phyloP scores from a whole-genome alignment of 2,329 filamentous ascomycete species.

The Beauveria medogensis region DNA sequence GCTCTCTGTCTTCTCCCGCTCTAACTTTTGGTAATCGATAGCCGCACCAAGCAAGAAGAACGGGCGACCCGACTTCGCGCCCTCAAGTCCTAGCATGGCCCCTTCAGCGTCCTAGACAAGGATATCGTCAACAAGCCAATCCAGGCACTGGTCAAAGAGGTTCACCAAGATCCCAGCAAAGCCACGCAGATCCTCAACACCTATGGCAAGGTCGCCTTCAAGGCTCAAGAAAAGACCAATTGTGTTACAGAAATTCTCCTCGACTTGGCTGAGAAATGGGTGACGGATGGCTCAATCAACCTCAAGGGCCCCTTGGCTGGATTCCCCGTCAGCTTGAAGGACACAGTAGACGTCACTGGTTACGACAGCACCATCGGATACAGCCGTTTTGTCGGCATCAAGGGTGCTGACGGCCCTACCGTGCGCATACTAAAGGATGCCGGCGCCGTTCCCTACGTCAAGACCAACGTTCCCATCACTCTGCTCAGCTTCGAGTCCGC shows the following conservation, averaged over 20 bases:
- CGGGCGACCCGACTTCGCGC: slow-evolving; percentile 60
- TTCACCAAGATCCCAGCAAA: slow-evolving; percentile 58
- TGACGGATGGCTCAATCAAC: slow-evolving; percentile 50
- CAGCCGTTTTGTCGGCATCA: slow-evolving; percentile 58
- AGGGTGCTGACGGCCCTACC: slow-evolving; percentile 59
- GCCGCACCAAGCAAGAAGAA: slow-evolving; percentile 71
- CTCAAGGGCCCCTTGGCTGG: slow-evolving; percentile 76
- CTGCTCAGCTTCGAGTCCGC: slow-evolving; percentile 79
- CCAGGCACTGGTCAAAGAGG: slow-evolving; percentile 66
- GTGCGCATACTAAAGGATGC: slow-evolving; percentile 76
- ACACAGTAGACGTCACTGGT: slow-evolving; percentile 68
- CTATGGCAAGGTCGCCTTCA: slow-evolving; percentile 79
- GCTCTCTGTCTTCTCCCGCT: too few species aligned
- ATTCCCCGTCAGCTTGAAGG: slow-evolving; percentile 81
- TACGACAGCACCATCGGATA: slow-evolving; percentile 81
- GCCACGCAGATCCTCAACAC: slow-evolving; percentile 70
- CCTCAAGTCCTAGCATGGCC: slow-evolving; percentile 57
- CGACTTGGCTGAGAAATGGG: slow-evolving; percentile 67
- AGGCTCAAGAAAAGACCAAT: slow-evolving; percentile 80
- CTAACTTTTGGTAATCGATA: slow-evolving; percentile 25
- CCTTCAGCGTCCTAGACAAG: slow-evolving; percentile 57
- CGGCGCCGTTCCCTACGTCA: slow-evolving; percentile 83
- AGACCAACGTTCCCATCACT: slow-evolving; percentile 84
- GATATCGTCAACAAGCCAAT: slow-evolving; percentile 66
- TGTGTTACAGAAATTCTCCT: slow-evolving; percentile 84